Evolutionary conservation across 2,329 filamentous ascomycete genomes (phyloP).

Genomic region (Talaromyces sp.): DNA sequence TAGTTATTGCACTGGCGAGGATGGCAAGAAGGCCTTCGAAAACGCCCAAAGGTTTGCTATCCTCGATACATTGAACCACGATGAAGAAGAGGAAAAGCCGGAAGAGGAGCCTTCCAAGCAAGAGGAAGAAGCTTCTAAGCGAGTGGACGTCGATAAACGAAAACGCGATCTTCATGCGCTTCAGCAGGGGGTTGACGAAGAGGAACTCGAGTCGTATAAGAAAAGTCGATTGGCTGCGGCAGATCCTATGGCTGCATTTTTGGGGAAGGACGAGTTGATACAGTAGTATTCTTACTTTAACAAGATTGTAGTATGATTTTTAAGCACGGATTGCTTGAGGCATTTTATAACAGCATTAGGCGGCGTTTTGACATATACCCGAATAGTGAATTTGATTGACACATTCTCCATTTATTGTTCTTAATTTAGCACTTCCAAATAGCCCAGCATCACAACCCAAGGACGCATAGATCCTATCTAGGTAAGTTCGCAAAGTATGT

Average conservation of each 20-base stretch:
- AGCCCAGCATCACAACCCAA: neutral
- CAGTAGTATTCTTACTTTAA: slow-evolving; percentile 23
- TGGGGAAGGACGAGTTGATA: slow-evolving; percentile 67
- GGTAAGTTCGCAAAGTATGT: too few relatives aligned
- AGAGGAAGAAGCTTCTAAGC: slow-evolving; percentile 27
- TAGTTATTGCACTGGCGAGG: slow-evolving; percentile 93
- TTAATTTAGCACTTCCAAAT: neutral
- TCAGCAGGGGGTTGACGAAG: slow-evolving; percentile 70
- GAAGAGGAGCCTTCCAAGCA: slow-evolving; percentile 20
- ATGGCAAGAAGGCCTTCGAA: slow-evolving; percentile 74
- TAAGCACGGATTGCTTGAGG: neutral
- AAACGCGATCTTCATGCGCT: slow-evolving; percentile 77
- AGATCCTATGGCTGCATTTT: slow-evolving; percentile 80
- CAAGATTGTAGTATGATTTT: neutral
- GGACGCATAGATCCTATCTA: too few relatives aligned
- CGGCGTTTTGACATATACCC: slow-evolving; percentile 3
- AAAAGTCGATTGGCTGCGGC: slow-evolving; percentile 66
- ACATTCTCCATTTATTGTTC: neutral
- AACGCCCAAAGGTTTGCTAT: slow-evolving; percentile 61
- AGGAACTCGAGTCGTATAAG: slow-evolving; percentile 81
- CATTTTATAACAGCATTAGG: neutral
- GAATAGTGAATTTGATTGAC: neutral
- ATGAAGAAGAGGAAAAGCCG: slow-evolving; percentile 19
- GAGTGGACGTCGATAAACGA: slow-evolving; percentile 41
- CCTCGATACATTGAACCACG: slow-evolving; percentile 23